A percentile compares a stretch with the other conserved stretches of the same genome.
Conservation (phyloP, 768 basidiomycete genomes). For the Lanmaoa pseudosensibilis region DNA sequence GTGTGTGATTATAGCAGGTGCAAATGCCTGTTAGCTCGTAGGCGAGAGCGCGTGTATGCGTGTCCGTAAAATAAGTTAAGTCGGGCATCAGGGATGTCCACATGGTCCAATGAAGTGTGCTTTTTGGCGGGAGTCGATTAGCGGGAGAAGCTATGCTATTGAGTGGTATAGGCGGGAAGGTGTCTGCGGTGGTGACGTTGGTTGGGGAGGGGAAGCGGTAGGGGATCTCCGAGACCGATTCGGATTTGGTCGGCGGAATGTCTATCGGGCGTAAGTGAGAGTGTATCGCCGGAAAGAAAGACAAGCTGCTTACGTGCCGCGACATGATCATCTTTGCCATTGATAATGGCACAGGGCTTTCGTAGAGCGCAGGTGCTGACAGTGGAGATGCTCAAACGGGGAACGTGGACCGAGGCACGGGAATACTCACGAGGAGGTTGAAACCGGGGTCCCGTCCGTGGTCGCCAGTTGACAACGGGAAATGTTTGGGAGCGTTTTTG, state of each 20-base stretch:
- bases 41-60: constrained; percentile 21
- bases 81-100: constrained; percentile 9
- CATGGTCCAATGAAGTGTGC: constrained; percentile 8
- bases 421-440: constrained; percentile 34
- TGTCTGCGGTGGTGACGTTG: constrained; percentile 33
- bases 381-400: neutral
- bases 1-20: constrained; percentile 31
- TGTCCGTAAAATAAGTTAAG: constrained; percentile 32
- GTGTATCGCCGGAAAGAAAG: neutral
- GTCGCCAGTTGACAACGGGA: constrained; percentile 23
- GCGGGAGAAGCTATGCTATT: constrained; percentile 27
- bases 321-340: constrained; percentile 58
- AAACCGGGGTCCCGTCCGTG: constrained; percentile 26
- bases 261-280: constrained; percentile 20
- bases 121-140: constrained; percentile 24
- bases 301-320: constrained; percentile 41
- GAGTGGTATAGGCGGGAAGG: constrained; percentile 36
- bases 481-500: constrained; percentile 17
- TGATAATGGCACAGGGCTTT: constrained; percentile 43
- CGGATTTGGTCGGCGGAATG: constrained; percentile 35
- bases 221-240: constrained; percentile 28
- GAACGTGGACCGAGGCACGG: neutral
- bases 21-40: constrained; percentile 15
- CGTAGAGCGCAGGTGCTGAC: constrained; percentile 44
- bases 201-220: constrained; percentile 16